Conservation (phyloP, 2,329 filamentous ascomycete genomes). For the Epichloe sp. region DNA sequence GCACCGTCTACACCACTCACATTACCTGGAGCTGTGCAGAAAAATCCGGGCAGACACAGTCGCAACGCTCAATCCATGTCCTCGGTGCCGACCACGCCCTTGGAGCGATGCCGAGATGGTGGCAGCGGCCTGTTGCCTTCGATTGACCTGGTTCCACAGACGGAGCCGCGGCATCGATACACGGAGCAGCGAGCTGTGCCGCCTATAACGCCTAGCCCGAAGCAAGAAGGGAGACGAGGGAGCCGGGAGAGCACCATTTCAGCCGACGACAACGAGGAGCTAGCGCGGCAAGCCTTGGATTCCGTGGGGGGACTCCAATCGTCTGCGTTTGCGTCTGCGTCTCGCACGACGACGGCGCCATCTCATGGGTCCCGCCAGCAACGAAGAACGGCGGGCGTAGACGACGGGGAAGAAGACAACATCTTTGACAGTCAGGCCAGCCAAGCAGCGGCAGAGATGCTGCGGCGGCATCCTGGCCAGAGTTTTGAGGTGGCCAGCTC, state of each 20-base stretch:
- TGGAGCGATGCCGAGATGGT: constrained; percentile 34
- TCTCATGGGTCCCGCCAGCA: constrained; percentile 7
- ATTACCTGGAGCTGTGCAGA: constrained; percentile 30
- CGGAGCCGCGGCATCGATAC: constrained; percentile 39
- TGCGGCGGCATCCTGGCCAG: constrained; percentile 45
- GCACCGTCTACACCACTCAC: constrained; percentile 57
- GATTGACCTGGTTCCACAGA: constrained; percentile 47
- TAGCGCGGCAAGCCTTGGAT: constrained; percentile 40
- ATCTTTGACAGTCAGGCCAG: constrained; percentile 65
- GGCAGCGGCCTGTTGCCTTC: constrained; percentile 46
- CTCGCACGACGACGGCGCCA: constrained; percentile 14
- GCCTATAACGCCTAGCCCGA: constrained; percentile 30
- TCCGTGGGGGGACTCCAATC: constrained; percentile 34
- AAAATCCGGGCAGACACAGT: constrained; percentile 48
- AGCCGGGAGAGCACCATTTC: constrained; percentile 83
- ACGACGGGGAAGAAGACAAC: constrained; percentile 34
- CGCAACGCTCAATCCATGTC: constrained; percentile 74
- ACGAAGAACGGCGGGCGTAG: constrained; percentile 7
- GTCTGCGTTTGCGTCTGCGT: constrained; percentile 12
- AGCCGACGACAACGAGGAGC: constrained; percentile 40
- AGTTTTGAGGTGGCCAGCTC: constrained; percentile 38
- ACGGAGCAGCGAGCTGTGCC: constrained; percentile 25
- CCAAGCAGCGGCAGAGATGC: constrained; percentile 62
- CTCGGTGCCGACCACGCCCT: constrained; percentile 68
- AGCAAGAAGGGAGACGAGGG: constrained; percentile 39